These are phyloP conservation scores for Saturnispora gosingensis DNA, from an alignment of 805 yeast species.

Conservation along the genomic window DNA sequence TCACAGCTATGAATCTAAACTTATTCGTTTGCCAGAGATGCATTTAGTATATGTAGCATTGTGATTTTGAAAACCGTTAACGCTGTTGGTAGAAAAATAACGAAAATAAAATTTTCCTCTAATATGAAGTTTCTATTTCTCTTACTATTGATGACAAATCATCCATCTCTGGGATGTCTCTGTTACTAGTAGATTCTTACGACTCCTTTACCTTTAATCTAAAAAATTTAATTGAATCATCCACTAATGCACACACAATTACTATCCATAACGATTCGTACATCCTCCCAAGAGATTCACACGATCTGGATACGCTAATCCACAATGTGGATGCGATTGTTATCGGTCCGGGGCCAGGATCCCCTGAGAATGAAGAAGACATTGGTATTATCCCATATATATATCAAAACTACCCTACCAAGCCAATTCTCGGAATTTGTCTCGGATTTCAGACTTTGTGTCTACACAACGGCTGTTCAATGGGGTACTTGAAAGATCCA, in stretches of 20 bases:
- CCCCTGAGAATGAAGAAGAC: constrained; percentile 56
- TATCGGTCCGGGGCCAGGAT: constrained; percentile 97
- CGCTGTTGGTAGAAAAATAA: not conserved
- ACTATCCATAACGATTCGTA: constrained; percentile 59
- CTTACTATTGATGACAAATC: not conserved
- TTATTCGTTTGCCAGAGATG: too few relatives aligned
- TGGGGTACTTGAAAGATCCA: constrained; percentile 45
- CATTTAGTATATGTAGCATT: not conserved
- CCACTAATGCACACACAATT: constrained; percentile 41
- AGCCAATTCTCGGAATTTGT: constrained; percentile 86
- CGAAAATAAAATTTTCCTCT: not conserved
- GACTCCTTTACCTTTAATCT: constrained; percentile 92
- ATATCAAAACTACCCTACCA: constrained; percentile 29
- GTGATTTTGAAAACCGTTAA: not conserved
- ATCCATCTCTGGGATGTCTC: constrained; percentile 28
- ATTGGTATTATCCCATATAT: constrained; percentile 62
- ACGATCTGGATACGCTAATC: constrained; percentile 34
- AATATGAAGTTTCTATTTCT: not conserved
- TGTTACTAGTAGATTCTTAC: constrained; percentile 81
- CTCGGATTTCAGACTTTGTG: constrained; percentile 86
- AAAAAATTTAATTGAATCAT: constrained; percentile 45
- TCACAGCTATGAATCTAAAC: too few relatives aligned
- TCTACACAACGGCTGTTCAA: constrained; percentile 42
- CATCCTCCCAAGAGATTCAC: constrained; percentile 22
- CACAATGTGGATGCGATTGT: constrained; percentile 62